Evolutionary conservation across 176 grass and related monocot genomes (phyloP), one percentile per base, ranked within the genome.

Genomic region (Cenchrus americanus): DNA sequence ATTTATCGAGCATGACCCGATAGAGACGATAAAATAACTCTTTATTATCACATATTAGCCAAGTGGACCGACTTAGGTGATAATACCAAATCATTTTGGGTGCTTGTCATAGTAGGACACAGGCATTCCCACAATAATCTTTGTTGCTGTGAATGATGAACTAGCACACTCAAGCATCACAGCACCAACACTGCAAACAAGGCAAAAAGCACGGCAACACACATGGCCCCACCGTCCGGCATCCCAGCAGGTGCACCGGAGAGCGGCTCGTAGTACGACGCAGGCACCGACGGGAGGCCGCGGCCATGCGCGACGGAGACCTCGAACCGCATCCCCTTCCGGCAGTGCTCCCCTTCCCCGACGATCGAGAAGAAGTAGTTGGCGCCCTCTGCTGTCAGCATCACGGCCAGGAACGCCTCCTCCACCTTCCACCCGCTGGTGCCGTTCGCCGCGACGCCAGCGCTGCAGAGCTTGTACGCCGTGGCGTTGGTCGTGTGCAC

Each of bases 291-390:
- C 14, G 86, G 88, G 18, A 94, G 85, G 6, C 92, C 92, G 0
- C 57, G 86, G 69, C 88, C 92, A 6, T 34, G 86, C 59, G 59
- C 86, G 1, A 86, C 86, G 66, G 50, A 23, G 78, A 87, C 57
- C 76, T 76, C 52, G 27, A 91, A 84, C 62, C 77, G 76, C 92
- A 94, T 94, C 19, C 92, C 89, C 17, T n/a, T n/a, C n/a, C n/a
- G n/a, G n/a, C n/a, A n/a, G n/a, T n/a, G n/a, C n/a, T n/a, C n/a
- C n/a, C n/a, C n/a, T n/a, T 54, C 61, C 23, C 78, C 18, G 50
- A 66, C 80, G 76, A 86, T 83, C 0, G 92, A 91, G 84, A 94
- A 91, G 86, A 86, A 94, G 86, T 94, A 94, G 71, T 81, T 91
- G 51, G 64, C 52, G 9, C 89, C 92, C 72, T 94, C 89, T 21